These are phyloP conservation scores for Amylocarpus encephaloides DNA, from an alignment of 2,329 filamentous ascomycete species.

Conservation along the genomic window DNA sequence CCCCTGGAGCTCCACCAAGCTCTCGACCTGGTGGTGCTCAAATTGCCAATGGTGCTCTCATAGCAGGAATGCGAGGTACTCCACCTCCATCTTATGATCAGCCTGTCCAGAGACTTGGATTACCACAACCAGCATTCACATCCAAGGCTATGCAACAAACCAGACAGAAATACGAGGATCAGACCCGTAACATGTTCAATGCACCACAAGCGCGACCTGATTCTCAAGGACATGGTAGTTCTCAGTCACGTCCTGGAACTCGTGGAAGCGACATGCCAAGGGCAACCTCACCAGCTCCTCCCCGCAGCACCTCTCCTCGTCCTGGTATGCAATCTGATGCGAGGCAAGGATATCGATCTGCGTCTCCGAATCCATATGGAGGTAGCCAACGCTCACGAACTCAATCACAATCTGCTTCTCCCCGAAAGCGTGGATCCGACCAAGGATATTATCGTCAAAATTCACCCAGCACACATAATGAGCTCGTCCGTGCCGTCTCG, in stretches of 20 bases:
- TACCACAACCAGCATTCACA: conserved; percentile 87
- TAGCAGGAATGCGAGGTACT: conserved; percentile 60
- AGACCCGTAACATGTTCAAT: conserved; percentile 74
- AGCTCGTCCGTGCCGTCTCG: conserved; percentile 39
- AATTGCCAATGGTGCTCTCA: conserved; percentile 37
- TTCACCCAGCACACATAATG: conserved; percentile 35
- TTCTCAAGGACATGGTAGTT: conserved; percentile 28
- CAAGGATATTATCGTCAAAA: conserved; percentile 46
- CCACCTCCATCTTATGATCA: conserved; percentile 84
- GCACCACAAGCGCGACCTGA: conserved; percentile 26
- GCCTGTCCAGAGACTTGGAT: conserved; percentile 69
- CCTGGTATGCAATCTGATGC: conserved; percentile 47
- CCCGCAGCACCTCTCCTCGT: conserved; percentile 56
- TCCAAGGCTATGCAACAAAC: conserved; percentile 93
- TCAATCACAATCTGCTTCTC: conserved; percentile 32
- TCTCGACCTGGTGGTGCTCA: conserved; percentile 39
- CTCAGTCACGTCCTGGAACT: conserved; percentile 50
- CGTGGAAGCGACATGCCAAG: conserved; percentile 53
- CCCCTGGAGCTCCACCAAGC: conserved; percentile 42
- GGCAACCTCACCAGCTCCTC: conserved; percentile 61
- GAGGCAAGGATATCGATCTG: conserved; percentile 41
- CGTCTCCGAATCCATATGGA: conserved; percentile 60
- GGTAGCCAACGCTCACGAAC: conserved; percentile 30
- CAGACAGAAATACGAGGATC: conserved; percentile 78
- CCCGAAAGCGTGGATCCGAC: conserved; percentile 42